A percentile compares a stretch with the other conserved stretches of the same genome.
Conservation (phyloP, 2,329 filamentous ascomycete genomes). For the Apiospora phragmitis region DNA sequence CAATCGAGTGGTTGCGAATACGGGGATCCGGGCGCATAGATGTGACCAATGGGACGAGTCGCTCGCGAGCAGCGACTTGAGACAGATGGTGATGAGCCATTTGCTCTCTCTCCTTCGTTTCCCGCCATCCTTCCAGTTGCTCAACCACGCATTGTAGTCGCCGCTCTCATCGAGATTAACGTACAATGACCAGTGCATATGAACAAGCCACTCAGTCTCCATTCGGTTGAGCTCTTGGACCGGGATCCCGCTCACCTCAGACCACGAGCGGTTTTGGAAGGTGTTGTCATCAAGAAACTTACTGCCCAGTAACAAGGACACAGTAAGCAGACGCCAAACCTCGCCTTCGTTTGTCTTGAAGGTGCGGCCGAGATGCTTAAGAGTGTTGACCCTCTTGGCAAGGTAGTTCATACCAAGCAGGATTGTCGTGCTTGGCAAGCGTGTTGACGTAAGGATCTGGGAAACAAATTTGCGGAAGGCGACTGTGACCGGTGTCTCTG, state of each 20-base stretch:
- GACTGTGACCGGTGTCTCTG: conserved; percentile 56
- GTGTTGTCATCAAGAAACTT: conserved; percentile 98
- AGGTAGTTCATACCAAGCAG: conserved; percentile 88
- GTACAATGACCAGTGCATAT: conserved; percentile 83
- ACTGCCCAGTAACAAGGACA: conserved; percentile 82
- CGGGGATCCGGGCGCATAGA: conserved; percentile 45
- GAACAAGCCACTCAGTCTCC: conserved; percentile 84
- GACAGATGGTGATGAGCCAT: conserved; percentile 25
- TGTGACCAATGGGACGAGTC: conserved; percentile 48
- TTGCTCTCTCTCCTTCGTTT: conserved; percentile 49
- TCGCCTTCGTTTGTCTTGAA: conserved; percentile 66
- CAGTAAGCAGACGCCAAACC: conserved; percentile 84
- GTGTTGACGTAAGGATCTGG: conserved; percentile 86
- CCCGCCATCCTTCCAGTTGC: conserved; percentile 61
- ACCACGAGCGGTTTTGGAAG: conserved; percentile 96
- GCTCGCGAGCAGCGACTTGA: conserved; percentile 48
- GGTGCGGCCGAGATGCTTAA: conserved; percentile 53
- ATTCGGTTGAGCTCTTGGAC: conserved; percentile 82
- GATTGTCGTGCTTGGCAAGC: conserved; percentile 88
- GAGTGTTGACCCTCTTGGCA: conserved; percentile 76
- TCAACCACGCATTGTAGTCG: conserved; percentile 65
- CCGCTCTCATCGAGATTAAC: conserved; percentile 79
- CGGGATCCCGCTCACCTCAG: conserved; percentile 87
- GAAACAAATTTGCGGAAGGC: conserved; percentile 90
- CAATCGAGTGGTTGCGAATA: conserved; percentile 31